phyloP scores from a whole-genome alignment of 2,329 filamentous ascomycete species.

The Aspergillus spinulosporus region DNA sequence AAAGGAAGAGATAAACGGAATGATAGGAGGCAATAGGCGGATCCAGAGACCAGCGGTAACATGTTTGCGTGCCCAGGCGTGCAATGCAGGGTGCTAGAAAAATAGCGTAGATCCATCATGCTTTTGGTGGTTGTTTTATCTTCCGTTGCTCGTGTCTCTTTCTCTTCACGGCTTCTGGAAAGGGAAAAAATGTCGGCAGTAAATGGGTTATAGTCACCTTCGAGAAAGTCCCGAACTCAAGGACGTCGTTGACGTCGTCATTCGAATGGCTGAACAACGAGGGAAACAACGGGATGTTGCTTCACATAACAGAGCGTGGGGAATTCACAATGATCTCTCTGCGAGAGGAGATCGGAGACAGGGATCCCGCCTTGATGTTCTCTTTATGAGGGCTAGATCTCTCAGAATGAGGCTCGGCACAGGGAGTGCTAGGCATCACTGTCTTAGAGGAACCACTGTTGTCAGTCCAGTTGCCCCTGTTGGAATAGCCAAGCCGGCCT shows the following conservation, averaged over 20 bases:
- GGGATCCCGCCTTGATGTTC: constrained; percentile 37
- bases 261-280: neutral
- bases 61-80: neutral
- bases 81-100: neutral
- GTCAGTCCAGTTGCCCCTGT: constrained; percentile 33
- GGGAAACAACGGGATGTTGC: neutral
- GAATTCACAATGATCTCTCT: constrained; percentile 41
- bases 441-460: constrained; percentile 40
- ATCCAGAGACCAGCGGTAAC: constrained; percentile 9
- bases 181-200: neutral
- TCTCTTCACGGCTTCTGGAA: neutral
- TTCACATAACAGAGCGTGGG: constrained; percentile 34
- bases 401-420: constrained; percentile 33
- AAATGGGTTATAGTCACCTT: neutral
- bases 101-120: constrained; percentile 3
- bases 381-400: constrained; percentile 46
- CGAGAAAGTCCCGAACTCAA: neutral
- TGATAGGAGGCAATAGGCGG: constrained; percentile 12
- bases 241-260: neutral
- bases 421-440: constrained; percentile 32
- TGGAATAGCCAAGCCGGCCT: constrained; percentile 27
- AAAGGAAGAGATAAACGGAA: constrained; percentile 12
- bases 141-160: neutral
- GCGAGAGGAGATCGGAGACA: constrained; percentile 41
- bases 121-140: neutral